Evolutionary conservation across 2,329 filamentous ascomycete species (phyloP).

Genomic region (Bertia moriformis): DNA sequence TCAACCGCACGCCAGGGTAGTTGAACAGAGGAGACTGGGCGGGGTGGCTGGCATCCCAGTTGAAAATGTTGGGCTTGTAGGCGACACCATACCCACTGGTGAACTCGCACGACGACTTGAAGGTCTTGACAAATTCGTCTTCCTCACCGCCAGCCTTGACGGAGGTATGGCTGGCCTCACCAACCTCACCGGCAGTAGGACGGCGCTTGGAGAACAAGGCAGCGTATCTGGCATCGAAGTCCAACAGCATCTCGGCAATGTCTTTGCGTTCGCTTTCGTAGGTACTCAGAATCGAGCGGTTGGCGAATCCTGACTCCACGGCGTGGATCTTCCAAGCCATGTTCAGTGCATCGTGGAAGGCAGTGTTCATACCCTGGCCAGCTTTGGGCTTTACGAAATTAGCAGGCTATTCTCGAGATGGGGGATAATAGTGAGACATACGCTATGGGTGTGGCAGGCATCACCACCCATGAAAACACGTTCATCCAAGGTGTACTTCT

Average conservation of each 20-base stretch:
- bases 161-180: conserved; percentile 34
- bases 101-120: conserved; percentile 84
- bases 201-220: conserved; percentile 73
- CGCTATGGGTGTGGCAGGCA: conserved; percentile 66
- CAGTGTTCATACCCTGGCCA: conserved; percentile 69
- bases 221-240: conserved; percentile 80
- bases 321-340: conserved; percentile 92
- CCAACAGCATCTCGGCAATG: conserved; percentile 69
- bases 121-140: conserved; percentile 75
- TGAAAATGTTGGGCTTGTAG: conserved; percentile 69
- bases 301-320: conserved; percentile 70
- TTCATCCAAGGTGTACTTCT: conserved; percentile 51
- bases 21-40: conserved; percentile 59
- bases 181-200: conserved; percentile 59
- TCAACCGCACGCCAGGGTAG: conserved; percentile 47
- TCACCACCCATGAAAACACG: conserved; percentile 64
- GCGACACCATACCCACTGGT: conserved; percentile 83
- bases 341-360: conserved; percentile 71
- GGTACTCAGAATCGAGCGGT: conserved; percentile 61
- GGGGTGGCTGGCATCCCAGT: conserved; percentile 64
- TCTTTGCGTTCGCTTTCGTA: conserved; percentile 78
- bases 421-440: conserved; percentile 19
- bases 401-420: not conserved
- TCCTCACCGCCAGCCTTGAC: conserved; percentile 27
- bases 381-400: conserved; percentile 56